A percentile compares a stretch with the other conserved stretches of the same genome.
phyloP scores from a whole-genome alignment of 495 filamentous ascomycete genomes.

The Neurospora sp. region DNA sequence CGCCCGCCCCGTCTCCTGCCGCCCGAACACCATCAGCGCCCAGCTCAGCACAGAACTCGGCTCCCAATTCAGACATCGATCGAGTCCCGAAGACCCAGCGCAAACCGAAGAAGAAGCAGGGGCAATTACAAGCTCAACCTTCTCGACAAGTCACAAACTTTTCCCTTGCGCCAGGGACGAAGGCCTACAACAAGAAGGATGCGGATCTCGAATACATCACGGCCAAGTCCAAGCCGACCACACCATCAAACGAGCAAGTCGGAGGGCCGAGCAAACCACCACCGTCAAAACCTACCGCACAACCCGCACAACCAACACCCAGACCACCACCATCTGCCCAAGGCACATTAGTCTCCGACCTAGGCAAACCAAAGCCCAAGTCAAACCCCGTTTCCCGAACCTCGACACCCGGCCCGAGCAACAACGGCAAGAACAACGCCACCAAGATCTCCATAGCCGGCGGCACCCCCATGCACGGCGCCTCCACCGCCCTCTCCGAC shows the following conservation, averaged over 20 bases:
- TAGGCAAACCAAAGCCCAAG: constrained; percentile 52
- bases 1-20: not conserved
- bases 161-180: constrained; percentile 24
- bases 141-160: constrained; percentile 53
- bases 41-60: constrained; percentile 13
- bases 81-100: constrained; percentile 17
- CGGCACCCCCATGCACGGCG: constrained; percentile 65
- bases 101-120: constrained; percentile 47
- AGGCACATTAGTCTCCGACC: constrained; percentile 71
- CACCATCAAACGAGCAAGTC: constrained; percentile 20
- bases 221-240: not conserved
- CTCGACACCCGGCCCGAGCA: constrained; percentile 41
- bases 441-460: constrained; percentile 56
- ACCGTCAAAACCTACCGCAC: constrained; percentile 6
- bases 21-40: constrained; percentile 4
- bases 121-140: constrained; percentile 48
- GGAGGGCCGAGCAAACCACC: constrained; percentile 26
- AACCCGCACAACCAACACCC: constrained; percentile 23
- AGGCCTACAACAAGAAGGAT: constrained; percentile 12
- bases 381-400: constrained; percentile 43
- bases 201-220: not conserved
- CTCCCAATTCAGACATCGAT: constrained; percentile 9
- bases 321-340: constrained; percentile 58
- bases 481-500: constrained; percentile 65
- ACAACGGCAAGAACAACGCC: constrained; percentile 1